These are phyloP conservation scores for Juglanconis oblonga DNA, from an alignment of 2,329 filamentous ascomycete genomes.

Conservation along the genomic window DNA sequence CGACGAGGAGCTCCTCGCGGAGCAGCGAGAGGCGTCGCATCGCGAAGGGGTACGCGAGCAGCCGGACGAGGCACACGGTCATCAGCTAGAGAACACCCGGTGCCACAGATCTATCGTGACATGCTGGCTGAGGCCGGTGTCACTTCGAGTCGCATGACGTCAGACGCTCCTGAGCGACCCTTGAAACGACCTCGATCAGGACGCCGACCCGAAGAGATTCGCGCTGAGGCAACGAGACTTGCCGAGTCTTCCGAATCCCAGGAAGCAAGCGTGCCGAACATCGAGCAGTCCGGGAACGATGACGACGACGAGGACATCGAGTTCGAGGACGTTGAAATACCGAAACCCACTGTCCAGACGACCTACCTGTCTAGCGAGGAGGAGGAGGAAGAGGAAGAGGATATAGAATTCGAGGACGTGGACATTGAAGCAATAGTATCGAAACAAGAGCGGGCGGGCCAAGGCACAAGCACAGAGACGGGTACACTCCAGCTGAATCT, in stretches of 20 bases:
- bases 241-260: neutral
- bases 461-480: conserved; percentile 21
- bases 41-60: conserved; percentile 9
- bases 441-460: conserved; percentile 18
- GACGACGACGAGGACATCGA: conserved; percentile 41
- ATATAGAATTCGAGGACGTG: conserved; percentile 47
- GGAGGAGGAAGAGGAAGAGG: conserved; percentile 39
- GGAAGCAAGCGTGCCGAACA: neutral
- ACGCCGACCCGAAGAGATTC: conserved; percentile 21
- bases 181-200: conserved; percentile 38
- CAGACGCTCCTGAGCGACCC: conserved; percentile 34
- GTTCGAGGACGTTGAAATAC: conserved; percentile 50
- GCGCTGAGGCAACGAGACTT: neutral
- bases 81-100: conserved; percentile 21
- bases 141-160: conserved; percentile 23
- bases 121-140: conserved; percentile 51
- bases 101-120: conserved; percentile 43
- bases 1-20: conserved; percentile 4
- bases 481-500: conserved; percentile 51
- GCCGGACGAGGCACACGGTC: conserved; percentile 24
- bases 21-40: conserved; percentile 7
- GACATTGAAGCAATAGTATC: conserved; percentile 34
- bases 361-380: conserved; percentile 48
- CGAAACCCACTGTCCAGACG: conserved; percentile 48
- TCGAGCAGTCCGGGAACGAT: conserved; percentile 24